Conservation (phyloP, 2,329 filamentous ascomycete species). For the Calonectria pseudoreteaudii region DNA sequence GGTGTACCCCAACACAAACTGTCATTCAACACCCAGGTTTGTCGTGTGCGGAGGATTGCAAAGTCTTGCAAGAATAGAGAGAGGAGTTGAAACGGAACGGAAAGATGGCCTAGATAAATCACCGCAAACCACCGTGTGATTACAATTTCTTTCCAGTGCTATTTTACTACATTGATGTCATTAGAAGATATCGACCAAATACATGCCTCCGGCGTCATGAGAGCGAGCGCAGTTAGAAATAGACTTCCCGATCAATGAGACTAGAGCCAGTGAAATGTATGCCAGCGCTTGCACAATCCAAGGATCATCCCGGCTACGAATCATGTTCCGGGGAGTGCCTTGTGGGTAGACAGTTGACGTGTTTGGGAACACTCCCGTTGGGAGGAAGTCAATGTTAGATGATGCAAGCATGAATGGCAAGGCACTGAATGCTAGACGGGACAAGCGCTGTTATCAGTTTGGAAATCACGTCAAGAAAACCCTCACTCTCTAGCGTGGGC, state of each 20-base stretch:
- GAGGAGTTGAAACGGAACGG: rapidly evolving
- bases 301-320: not conserved
- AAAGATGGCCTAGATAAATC: not conserved
- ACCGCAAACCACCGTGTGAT: not conserved
- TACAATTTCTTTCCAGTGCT: not conserved
- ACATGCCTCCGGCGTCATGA: not conserved
- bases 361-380: not conserved
- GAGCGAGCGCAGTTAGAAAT: not conserved
- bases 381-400: not conserved
- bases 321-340: not conserved
- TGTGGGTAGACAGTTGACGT: not conserved
- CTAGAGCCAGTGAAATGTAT: not conserved
- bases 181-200: not conserved
- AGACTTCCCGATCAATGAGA: not conserved
- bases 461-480: not conserved
- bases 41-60: not conserved
- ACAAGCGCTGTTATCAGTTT: not conserved
- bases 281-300: not conserved
- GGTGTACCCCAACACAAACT: not conserved
- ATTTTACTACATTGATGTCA: not conserved
- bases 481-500: not conserved
- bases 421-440: not conserved
- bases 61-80: not conserved
- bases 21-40: not conserved
- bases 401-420: not conserved